phyloP scores from a whole-genome alignment of 2,329 filamentous ascomycete genomes.

The Orbilia oligospora region DNA sequence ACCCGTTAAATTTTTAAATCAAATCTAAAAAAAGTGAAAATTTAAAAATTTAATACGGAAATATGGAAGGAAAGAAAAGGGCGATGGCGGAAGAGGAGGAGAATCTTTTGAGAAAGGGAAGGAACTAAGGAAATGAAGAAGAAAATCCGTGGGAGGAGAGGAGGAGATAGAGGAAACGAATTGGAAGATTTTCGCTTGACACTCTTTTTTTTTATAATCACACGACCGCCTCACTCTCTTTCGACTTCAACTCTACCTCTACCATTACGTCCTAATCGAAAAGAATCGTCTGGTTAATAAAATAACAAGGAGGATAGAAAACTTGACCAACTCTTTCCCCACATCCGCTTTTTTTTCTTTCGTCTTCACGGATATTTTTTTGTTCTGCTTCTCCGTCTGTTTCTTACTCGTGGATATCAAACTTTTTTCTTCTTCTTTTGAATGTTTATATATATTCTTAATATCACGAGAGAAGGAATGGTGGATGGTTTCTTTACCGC shows the following conservation, averaged over 20 bases:
- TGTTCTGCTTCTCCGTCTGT: slow-evolving; percentile 26
- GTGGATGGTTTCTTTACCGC: slow-evolving; percentile 9
- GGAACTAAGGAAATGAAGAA: slow-evolving; percentile 18
- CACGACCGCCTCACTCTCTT: slow-evolving; percentile 15
- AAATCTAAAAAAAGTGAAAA: slow-evolving; percentile 28
- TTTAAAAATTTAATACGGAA: slow-evolving; percentile 24
- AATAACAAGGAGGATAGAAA: slow-evolving; percentile 26
- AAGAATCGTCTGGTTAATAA: slow-evolving; percentile 30
- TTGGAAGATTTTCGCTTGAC: slow-evolving; percentile 11
- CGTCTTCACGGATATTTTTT: slow-evolving; percentile 11
- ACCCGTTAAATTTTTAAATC: slow-evolving; percentile 69
- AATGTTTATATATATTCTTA: slow-evolving; percentile 46
- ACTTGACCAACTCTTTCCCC: background rate
- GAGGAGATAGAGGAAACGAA: background rate
- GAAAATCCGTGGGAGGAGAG: background rate
- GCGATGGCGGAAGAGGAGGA: background rate
- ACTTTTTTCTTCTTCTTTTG: slow-evolving; percentile 18
- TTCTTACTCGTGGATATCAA: slow-evolving; percentile 29
- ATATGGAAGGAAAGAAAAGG: slow-evolving; percentile 18
- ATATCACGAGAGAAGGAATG: slow-evolving; percentile 27
- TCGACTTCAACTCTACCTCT: slow-evolving; percentile 13
- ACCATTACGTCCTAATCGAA: slow-evolving; percentile 14
- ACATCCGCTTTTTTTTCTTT: background rate
- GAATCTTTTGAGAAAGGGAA: slow-evolving; percentile 19
- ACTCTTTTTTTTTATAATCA: slow-evolving; percentile 29